Evolutionary conservation across 495 filamentous ascomycete genomes (phyloP), one percentile per base, ranked within the genome.

Genomic region (Terfezia boudieri): DNA sequence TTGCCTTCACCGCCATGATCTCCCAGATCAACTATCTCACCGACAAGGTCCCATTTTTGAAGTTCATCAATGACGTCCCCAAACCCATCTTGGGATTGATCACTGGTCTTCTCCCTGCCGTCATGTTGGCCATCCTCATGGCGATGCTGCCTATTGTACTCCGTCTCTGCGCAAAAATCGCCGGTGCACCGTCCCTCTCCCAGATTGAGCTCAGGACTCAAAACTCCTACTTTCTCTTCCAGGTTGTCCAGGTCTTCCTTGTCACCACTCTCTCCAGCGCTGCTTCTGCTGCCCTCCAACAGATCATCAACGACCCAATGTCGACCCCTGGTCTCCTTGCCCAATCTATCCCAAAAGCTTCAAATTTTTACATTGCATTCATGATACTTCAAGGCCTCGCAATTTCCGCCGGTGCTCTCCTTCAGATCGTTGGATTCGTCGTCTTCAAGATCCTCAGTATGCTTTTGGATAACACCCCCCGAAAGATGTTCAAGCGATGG

Each of bases 281-380:
- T 4, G 85, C 87, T 12, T 73, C 86, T 0, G 75, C 82, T 2
- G 69, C 74, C 36, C 77, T 76, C 50, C 58, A 66, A n/a, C 49
- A 73, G 23, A 88, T 96, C 58, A 71, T 76, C 46, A 32, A 77
- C 0, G 58, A 84, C 4, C 92, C 90, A 8, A 58, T 63, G 4
- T 66, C 62, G 8, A 80, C 74, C 26, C 70, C 84, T 0, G 69
- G 55, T 7, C 68, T 95, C 53, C 74, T 98, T 10, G 81, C 90
- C 12, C 60, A 70, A 14, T 82, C 83, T 55, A 69, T 96, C 10
- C 90, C 90, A 9, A 78, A 72, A 53, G 76, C 84, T 3, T 87
- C 86, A 59, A 95, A 92, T 69, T 87, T 98, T 68, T 98, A 93
- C 69, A 82, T 96, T 52, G 82, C 83, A 0, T 98, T 93, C 70